These are phyloP conservation scores for Pyronema domesticum DNA, from an alignment of 495 filamentous ascomycete species.

Conservation along the genomic window DNA sequence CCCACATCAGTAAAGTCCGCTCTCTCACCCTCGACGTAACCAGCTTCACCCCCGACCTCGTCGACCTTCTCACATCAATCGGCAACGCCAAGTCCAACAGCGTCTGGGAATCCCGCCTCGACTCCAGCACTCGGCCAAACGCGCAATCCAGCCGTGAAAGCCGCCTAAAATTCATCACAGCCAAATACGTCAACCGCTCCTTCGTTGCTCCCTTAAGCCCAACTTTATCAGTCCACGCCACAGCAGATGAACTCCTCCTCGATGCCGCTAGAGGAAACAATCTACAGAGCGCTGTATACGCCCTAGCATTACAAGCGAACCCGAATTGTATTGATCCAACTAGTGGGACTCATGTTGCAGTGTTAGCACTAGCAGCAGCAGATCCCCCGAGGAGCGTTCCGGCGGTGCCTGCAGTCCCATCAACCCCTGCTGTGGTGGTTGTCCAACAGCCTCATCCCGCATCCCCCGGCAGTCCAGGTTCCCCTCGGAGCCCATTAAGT, in stretches of 20 bases:
- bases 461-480: too few relatives aligned
- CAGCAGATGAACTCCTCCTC: conserved; percentile 77
- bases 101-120: conserved; percentile 82
- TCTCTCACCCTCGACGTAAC: conserved; percentile 89
- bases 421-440: too few relatives aligned
- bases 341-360: conserved; percentile 70
- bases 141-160: conserved; percentile 70
- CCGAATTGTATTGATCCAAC: conserved; percentile 77
- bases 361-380: conserved; percentile 82
- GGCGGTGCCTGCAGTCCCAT: conserved; percentile 25
- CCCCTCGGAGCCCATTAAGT: too few relatives aligned
- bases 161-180: conserved; percentile 77
- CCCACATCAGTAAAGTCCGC: conserved; percentile 92
- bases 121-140: conserved; percentile 49
- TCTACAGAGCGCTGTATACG: conserved; percentile 77
- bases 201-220: conserved; percentile 64
- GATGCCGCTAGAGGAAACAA: conserved; percentile 89
- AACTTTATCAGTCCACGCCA: conserved; percentile 56
- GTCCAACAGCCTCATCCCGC: too few relatives aligned
- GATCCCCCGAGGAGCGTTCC: conserved; percentile 41
- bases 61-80: conserved; percentile 81
- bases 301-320: conserved; percentile 69
- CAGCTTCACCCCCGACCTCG: conserved; percentile 87
- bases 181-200: conserved; percentile 75
- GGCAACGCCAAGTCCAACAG: conserved; percentile 92